phyloP scores from a whole-genome alignment of 2,329 filamentous ascomycete genomes.

The Graphilbum fragrans region DNA sequence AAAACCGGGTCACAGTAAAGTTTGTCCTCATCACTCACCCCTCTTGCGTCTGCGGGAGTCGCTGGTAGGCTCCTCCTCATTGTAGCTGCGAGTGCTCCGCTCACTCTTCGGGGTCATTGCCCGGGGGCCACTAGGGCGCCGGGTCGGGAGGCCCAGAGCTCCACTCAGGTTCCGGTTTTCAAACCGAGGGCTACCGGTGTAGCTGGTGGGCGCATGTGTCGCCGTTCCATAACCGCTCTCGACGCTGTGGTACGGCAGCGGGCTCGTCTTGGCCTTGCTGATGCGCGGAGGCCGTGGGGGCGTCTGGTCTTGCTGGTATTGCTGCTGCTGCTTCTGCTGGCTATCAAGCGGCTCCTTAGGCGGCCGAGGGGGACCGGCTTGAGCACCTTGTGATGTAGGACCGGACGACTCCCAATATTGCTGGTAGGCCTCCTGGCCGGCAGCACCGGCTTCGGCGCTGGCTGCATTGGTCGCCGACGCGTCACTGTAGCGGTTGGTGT shows the following conservation, averaged over 20 bases:
- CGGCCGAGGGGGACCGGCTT: slow-evolving; percentile 37
- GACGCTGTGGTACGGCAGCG: slow-evolving; percentile 42
- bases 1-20: neutral
- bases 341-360: slow-evolving; percentile 49
- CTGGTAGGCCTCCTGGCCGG: slow-evolving; percentile 15
- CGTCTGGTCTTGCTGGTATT: slow-evolving; percentile 17
- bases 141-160: slow-evolving; percentile 36
- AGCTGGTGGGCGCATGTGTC: slow-evolving; percentile 27
- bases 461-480: slow-evolving; percentile 19
- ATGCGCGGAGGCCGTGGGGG: slow-evolving; percentile 34
- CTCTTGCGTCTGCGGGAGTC: slow-evolving; percentile 40
- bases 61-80: slow-evolving; percentile 31
- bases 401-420: slow-evolving; percentile 35
- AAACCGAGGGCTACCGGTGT: slow-evolving; percentile 37
- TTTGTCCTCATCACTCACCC: slow-evolving; percentile 24
- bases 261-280: slow-evolving; percentile 40
- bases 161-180: slow-evolving; percentile 47
- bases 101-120: slow-evolving; percentile 48
- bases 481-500: slow-evolving; percentile 36
- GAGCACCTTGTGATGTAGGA: slow-evolving; percentile 18
- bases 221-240: slow-evolving; percentile 41
- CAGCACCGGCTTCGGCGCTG: neutral
- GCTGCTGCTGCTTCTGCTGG: neutral
- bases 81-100: slow-evolving; percentile 18
- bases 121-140: slow-evolving; percentile 44